Evolutionary conservation across 2,329 filamentous ascomycete species (phyloP).

Genomic region (Xylogone sp.): DNA sequence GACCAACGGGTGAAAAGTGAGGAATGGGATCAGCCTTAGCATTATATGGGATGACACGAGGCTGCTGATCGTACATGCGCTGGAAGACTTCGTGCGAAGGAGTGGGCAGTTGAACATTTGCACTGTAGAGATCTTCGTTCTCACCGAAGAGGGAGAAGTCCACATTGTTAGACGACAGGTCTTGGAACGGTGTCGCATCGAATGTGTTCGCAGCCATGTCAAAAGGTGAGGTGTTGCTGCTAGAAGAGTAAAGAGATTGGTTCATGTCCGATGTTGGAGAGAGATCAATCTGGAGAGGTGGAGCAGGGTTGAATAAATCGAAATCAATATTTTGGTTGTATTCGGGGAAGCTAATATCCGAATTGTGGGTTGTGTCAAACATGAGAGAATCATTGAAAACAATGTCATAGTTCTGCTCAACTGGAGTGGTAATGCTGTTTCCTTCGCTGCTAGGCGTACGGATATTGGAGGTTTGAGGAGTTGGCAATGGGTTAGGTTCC

Average conservation of each 20-base stretch:
- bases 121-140: constrained; percentile 57
- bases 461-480: constrained; percentile 52
- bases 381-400: not conserved
- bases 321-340: constrained; percentile 16
- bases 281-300: constrained; percentile 20
- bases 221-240: constrained; percentile 24
- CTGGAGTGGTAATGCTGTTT: constrained; percentile 20
- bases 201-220: constrained; percentile 33
- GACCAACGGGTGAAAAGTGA: constrained; percentile 67
- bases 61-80: constrained; percentile 20
- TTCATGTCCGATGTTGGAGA: constrained; percentile 24
- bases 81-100: constrained; percentile 38
- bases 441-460: constrained; percentile 55
- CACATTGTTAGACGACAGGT: constrained; percentile 29
- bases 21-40: constrained; percentile 28
- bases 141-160: constrained; percentile 55
- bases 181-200: constrained; percentile 39
- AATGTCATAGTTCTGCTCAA: constrained; percentile 6
- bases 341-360: constrained; percentile 13
- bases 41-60: not conserved
- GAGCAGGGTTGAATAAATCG: constrained; percentile 3
- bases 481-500: constrained; percentile 45
- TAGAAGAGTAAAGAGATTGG: constrained; percentile 16
- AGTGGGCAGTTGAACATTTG: constrained; percentile 52
- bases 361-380: not conserved